Evolutionary conservation across 1,139 yeast species (phyloP), one percentile per base, ranked within the genome.

Genomic region (Fermentozyma sake): DNA sequence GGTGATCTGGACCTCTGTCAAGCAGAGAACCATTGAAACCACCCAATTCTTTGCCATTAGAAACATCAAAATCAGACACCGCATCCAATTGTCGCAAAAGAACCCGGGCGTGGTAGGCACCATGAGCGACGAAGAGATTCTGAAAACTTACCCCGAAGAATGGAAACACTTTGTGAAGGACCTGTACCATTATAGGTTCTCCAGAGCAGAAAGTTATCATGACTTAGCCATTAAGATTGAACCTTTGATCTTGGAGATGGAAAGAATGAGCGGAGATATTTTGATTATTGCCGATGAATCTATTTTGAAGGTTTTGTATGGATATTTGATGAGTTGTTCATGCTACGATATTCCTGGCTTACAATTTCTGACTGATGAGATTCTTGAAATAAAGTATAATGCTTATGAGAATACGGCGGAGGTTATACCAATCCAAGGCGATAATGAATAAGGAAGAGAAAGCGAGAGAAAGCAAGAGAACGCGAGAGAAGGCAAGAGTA

Each of bases 211-310:
- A 56, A 84, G 94, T 31, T 91, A 87, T 51, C 98, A 91, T 55
- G 98, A 91, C 54, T 68, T 93, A 33, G 97, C 98, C 0, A 82
- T 91, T 23, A 79, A 95, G 42, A 76, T 93, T 57, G 98, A 93
- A 55, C 96, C 98, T 0, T 66, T 91, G 36, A 77, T 91, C 37
- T 66, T 91, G 52, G 97, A 89, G 55, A 80, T 91, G 79, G 98
- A 89, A 53, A 72, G 96, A 42, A 79, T 82, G 72, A 72, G 84
- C 32, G 87, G 93, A 14, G 96, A 87, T 52, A 72, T 93, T 16
- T 64, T 91, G 38, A 81, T 91, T 34, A 83, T 91, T 42, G 97
- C 96, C 1, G 97, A 93, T 51, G 96, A 89, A 47, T 78, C 95
- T 1, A 83, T 91, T 1, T 67, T 93, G 38, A 70, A 87, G 35